A percentile compares a stretch with the other conserved stretches of the same genome.
These are phyloP conservation scores for Tetrapisispora iriomotensis DNA, from an alignment of 805 yeast species.

Conservation along the genomic window DNA sequence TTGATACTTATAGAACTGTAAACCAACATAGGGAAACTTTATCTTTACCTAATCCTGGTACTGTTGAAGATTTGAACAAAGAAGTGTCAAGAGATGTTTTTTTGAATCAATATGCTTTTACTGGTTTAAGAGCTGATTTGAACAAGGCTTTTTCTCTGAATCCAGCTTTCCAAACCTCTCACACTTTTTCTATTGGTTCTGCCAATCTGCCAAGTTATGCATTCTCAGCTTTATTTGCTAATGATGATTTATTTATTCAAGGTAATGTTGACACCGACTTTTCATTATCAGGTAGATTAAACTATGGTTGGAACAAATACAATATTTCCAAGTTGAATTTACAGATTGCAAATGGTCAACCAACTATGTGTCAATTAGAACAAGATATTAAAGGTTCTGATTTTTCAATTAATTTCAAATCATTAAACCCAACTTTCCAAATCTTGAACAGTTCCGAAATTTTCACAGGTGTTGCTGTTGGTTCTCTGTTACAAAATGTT, in stretches of 20 bases:
- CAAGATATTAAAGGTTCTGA: conserved; percentile 91
- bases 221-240: conserved; percentile 80
- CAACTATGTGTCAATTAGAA: conserved; percentile 89
- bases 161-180: conserved; percentile 96
- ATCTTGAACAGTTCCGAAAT: conserved; percentile 35
- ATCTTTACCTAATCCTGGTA: conserved; percentile 85
- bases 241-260: conserved; percentile 76
- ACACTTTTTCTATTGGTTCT: conserved; percentile 83
- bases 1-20: conserved; percentile 63
- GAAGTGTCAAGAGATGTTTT: conserved; percentile 93
- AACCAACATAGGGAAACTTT: conserved; percentile 71
- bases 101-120: conserved; percentile 78
- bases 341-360: conserved; percentile 83
- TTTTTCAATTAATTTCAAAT: conserved; percentile 79
- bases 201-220: conserved; percentile 82
- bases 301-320: conserved; percentile 80
- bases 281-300: conserved; percentile 77
- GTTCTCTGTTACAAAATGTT: conserved; percentile 80
- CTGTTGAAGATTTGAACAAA: conserved; percentile 84
- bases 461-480: conserved; percentile 87
- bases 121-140: conserved; percentile 93
- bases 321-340: conserved; percentile 75
- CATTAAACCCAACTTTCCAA: conserved; percentile 77
- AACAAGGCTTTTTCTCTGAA: conserved; percentile 82
- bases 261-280: conserved; percentile 85